Evolutionary conservation across 2,329 filamentous ascomycete species (phyloP).

Genomic region (Cladosporium colombiae): DNA sequence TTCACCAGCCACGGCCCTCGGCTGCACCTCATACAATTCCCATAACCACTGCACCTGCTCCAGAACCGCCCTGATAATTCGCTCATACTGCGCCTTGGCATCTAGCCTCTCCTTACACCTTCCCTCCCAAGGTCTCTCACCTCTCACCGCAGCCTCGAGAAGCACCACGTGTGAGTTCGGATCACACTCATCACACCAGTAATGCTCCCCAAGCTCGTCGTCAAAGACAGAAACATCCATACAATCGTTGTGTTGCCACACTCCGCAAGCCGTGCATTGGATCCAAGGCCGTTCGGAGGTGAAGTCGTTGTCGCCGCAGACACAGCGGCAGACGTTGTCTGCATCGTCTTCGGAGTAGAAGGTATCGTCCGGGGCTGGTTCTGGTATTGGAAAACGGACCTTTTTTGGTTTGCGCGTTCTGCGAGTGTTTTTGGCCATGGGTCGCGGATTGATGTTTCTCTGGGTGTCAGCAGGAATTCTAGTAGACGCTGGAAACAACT

Average conservation of each 20-base stretch:
- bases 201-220: slow-evolving; percentile 74
- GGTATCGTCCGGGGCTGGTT: slow-evolving; percentile 28
- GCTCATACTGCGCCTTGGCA: not conserved
- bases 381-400: not conserved
- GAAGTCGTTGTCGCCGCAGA: slow-evolving; percentile 86
- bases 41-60: not conserved
- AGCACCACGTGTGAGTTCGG: slow-evolving; percentile 81
- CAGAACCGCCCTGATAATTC: not conserved
- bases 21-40: slow-evolving; percentile 2
- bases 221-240: slow-evolving; percentile 77
- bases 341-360: slow-evolving; percentile 44
- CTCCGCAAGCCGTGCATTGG: slow-evolving; percentile 85
- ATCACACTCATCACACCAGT: slow-evolving; percentile 88
- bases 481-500: not conserved
- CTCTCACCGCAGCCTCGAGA: slow-evolving; percentile 72
- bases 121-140: slow-evolving; percentile 81
- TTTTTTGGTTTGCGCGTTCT: not conserved
- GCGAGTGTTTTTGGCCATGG: not conserved
- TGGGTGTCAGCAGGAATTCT: not conserved
- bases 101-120: slow-evolving; percentile 25
- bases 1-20: not conserved
- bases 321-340: slow-evolving; percentile 74
- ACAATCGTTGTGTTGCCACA: slow-evolving; percentile 97
- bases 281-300: slow-evolving; percentile 92
- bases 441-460: not conserved